These are phyloP conservation scores for Adansonia digitata DNA, from an alignment of 345 rosid genomes.

Conservation along the genomic window DNA sequence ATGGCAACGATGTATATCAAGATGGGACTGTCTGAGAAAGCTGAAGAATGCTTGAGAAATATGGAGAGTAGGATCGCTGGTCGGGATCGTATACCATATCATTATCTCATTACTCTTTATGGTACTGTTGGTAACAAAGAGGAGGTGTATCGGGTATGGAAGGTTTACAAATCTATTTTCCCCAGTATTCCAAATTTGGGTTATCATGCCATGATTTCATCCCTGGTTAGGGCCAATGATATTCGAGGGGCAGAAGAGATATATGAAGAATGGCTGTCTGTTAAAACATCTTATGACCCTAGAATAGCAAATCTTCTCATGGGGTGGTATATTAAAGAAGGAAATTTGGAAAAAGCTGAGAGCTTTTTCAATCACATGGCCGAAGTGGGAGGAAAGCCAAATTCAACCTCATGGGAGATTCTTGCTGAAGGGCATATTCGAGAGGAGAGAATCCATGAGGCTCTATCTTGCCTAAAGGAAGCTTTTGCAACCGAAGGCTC, in stretches of 20 bases:
- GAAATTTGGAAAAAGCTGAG: slow-evolving; percentile 58
- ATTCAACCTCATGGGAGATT: slow-evolving; percentile 74
- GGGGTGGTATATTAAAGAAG: slow-evolving; percentile 53
- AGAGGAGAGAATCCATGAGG: slow-evolving; percentile 27
- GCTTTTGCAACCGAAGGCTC: slow-evolving; percentile 9
- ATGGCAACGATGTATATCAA: slow-evolving; percentile 87
- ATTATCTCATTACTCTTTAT: slow-evolving; percentile 79
- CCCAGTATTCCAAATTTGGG: slow-evolving; percentile 77
- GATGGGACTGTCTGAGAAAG: slow-evolving; percentile 66
- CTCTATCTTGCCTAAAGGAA: slow-evolving; percentile 3
- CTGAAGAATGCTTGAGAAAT: slow-evolving; percentile 74
- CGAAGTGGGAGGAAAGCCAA: slow-evolving; percentile 77
- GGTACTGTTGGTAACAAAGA: slow-evolving; percentile 65
- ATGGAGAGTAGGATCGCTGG: slow-evolving; percentile 81
- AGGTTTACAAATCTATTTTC: slow-evolving; percentile 65
- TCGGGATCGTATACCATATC: slow-evolving; percentile 75
- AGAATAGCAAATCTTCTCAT: slow-evolving; percentile 80
- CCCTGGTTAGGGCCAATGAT: slow-evolving; percentile 62
- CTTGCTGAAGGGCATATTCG: slow-evolving; percentile 61
- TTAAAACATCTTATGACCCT: slow-evolving; percentile 64
- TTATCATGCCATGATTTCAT: slow-evolving; percentile 72
- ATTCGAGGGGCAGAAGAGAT: slow-evolving; percentile 68
- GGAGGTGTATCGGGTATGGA: slow-evolving; percentile 78
- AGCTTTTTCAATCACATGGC: slow-evolving; percentile 51
- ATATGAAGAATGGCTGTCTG: slow-evolving; percentile 73